A percentile compares a stretch with the other conserved stretches of the same genome.
phyloP scores from a whole-genome alignment of 768 basidiomycete genomes.

The Agaricus sinodeliciosus region DNA sequence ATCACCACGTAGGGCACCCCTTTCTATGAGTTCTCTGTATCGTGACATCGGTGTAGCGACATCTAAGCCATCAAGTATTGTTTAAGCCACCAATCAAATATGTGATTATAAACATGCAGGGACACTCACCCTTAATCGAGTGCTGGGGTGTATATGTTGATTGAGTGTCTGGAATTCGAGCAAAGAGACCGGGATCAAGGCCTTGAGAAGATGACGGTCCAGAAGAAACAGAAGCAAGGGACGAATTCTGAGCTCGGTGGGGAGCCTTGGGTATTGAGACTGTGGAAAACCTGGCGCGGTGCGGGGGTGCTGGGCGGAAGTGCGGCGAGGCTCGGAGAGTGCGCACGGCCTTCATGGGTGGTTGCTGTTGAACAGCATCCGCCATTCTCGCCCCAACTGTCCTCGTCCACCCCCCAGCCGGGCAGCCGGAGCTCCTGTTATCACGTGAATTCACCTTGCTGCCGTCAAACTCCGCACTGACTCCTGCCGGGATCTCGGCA shows the following conservation, averaged over 20 bases:
- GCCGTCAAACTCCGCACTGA: too few species aligned
- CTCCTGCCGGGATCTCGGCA: too few species aligned
- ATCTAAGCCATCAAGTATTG: conserved; percentile 16
- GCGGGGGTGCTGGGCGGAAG: conserved; percentile 2
- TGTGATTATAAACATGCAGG: neutral
- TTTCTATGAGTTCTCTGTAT: conserved; percentile 39
- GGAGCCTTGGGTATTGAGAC: neutral
- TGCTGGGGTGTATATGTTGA: neutral
- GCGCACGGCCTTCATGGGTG: conserved; percentile 26
- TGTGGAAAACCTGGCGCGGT: conserved; percentile 5
- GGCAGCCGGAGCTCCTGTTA: neutral
- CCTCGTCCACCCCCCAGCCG: conserved; percentile 14
- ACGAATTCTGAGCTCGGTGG: conserved; percentile 5
- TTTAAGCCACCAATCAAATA: conserved; percentile 4
- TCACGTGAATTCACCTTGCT: neutral
- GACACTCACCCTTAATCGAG: neutral
- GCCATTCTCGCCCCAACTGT: conserved; percentile 14
- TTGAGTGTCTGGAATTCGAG: neutral
- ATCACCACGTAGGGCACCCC: conserved; percentile 61
- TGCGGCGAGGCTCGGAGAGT: conserved; percentile 6
- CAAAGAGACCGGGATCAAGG: neutral
- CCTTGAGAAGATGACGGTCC: neutral
- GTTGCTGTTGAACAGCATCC: conserved; percentile 1
- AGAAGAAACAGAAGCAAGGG: conserved; percentile 7
- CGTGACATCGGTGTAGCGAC: conserved; percentile 33